Evolutionary conservation across 306 rosid species (phyloP), one percentile per base, ranked within the genome.

Genomic region (Dryas alaskensis): DNA sequence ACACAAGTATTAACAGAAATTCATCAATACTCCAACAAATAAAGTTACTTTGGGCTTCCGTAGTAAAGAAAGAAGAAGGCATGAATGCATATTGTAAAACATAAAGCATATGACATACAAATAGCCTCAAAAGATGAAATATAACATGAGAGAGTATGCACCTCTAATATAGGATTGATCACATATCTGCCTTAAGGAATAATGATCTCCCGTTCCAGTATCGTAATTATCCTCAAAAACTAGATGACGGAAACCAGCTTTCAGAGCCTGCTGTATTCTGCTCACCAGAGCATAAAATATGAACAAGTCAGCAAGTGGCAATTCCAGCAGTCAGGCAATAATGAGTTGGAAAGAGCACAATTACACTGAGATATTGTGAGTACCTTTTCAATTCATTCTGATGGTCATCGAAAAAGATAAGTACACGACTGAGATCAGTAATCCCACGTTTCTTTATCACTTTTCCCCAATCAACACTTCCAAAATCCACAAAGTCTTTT

Each of bases 221-320:
- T 95, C 99, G 78, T 95, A 95, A 84, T 95, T 95, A 83, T 95
- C 99, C 89, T 95, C 99, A 75, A 95, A 95, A 73, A 95, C 86
- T 81, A 95, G 90, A 86, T 95, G 99, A 47, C 55, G 88, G 79
- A 95, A 95, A 72, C 99, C 99, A 76, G 90, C 97, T 71, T 88
- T 85, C 77, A 92, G 80, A 77, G 98, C 93, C 83, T 95, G 96
- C 55, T 77, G 76, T 73, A 92, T 55, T 86, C 99, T 95, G 93
- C 71, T 71, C 80, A 69, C 77, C 60, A 78, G 6, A 76, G 78
- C 63, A 87, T 45, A 76, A 43, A 7, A 39, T 9, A 60, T 5
- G 55, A 71, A 62, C 60, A 73, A 51, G 39, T 82, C 78, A 85
- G 76, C 73, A 76, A 52, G 11, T 16, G 79, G 77, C 65, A 69